These are phyloP conservation scores for Mortierella alpina DNA, from an alignment of 192 early-diverging fungal genomes.

Conservation along the genomic window DNA sequence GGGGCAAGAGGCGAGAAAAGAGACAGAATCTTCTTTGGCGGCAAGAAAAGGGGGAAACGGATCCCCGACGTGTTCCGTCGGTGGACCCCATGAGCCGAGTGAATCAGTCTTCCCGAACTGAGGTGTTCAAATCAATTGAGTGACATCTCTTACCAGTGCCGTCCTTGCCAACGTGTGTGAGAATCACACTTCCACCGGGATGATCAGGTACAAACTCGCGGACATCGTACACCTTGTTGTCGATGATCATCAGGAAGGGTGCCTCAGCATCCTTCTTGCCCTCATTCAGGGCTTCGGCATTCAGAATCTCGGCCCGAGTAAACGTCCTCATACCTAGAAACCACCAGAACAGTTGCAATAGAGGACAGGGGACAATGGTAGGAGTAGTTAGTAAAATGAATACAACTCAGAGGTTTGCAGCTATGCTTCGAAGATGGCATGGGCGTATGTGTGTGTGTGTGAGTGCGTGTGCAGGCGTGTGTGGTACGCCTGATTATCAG, in stretches of 20 bases:
- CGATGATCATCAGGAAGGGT: slow-evolving; percentile 72
- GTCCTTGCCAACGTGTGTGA: slow-evolving; percentile 83
- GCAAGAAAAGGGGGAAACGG: too few species aligned
- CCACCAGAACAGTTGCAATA: not conserved
- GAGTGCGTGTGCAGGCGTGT: too few species aligned
- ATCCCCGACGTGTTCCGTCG: too few species aligned
- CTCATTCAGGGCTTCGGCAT: slow-evolving; percentile 25
- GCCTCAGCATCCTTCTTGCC: slow-evolving; percentile 52
- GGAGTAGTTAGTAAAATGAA: not conserved
- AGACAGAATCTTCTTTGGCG: too few species aligned
- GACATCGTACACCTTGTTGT: slow-evolving; percentile 86
- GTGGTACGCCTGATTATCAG: too few species aligned
- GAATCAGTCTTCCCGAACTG: not conserved
- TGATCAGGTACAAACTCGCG: slow-evolving; percentile 80
- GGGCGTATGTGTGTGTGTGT: too few species aligned
- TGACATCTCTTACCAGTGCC: slow-evolving; percentile 60
- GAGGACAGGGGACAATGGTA: not conserved
- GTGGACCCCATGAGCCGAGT: too few species aligned
- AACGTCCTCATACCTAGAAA: slow-evolving; percentile 41
- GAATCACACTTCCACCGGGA: slow-evolving; percentile 81
- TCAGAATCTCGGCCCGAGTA: slow-evolving; percentile 50
- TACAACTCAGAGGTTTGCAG: too few species aligned
- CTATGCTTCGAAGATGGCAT: too few species aligned
- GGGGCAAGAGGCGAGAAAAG: too few species aligned
- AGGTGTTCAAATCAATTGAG: not conserved